Evolutionary conservation across 2,329 filamentous ascomycete genomes (phyloP), one percentile per base, ranked within the genome.

Genomic region (Paraphoma sp.): DNA sequence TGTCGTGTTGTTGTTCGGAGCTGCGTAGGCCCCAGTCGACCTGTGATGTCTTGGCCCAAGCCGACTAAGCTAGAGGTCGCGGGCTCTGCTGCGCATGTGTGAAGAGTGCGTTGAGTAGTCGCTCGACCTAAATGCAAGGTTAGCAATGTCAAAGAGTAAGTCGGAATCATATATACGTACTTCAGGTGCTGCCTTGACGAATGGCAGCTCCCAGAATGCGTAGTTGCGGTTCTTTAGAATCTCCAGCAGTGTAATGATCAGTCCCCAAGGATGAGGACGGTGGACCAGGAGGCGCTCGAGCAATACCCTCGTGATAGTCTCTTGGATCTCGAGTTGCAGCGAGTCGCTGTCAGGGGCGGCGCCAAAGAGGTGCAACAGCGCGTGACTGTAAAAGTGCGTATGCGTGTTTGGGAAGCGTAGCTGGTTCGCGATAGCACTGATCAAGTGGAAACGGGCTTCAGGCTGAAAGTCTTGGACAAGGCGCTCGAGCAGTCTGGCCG

Each of bases 231-330:
- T 97, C 82, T 96, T 96, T 65, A 96, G 83, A 54, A 99, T 84
- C 80, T 98, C 95, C 61, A 95, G 81, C 59, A 96, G 85, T 36
- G 93, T 94, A 60, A 93, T 89, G 74, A 97, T 89, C 43, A 99
- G 81, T 11, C 96, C 96, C 94, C 94, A 98, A 16, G 96, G 94
- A 75, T 98, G 94, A 50, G 94, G 94, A 80, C 93, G 92, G 75
- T 92, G 92, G 18, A 92, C 90, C 57, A 96, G 86, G 45, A 97
- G 82, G 47, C 95, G 87, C 82, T 99, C 95, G 38, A 97, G 83
- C 45, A 99, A 81, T 23, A 97, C 88, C 45, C 94, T 87, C 50
- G 92, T 92, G 56, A 99, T 94, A 75, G 96, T 92, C 79, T 98
- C 90, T 36, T 94, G 91, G 46, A 97, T 88, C 70, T 95, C 91